These are phyloP conservation scores for Cardiospermum halicacabum DNA, from an alignment of 345 rosid species.

Conservation along the genomic window DNA sequence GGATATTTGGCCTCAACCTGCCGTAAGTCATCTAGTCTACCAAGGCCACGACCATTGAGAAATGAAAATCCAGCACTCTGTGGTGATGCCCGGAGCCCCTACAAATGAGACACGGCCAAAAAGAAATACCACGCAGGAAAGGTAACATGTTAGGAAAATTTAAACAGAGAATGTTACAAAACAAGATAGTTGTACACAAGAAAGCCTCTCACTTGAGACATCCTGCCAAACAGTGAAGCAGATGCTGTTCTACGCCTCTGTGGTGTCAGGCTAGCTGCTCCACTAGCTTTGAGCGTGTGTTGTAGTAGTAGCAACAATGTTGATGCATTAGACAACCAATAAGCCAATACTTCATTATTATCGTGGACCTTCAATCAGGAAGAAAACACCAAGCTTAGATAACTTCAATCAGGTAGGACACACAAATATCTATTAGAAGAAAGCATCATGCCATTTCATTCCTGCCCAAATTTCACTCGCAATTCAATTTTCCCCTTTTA, in stretches of 20 bases:
- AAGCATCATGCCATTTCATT: too few species aligned
- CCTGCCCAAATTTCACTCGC: too few species aligned
- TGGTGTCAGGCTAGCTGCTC: conserved; percentile 97
- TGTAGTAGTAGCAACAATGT: conserved; percentile 81
- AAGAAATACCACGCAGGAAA: conserved; percentile 3
- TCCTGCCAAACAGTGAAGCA: conserved; percentile 91
- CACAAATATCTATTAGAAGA: too few species aligned
- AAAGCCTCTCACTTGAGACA: conserved; percentile 76
- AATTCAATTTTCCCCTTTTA: too few species aligned
- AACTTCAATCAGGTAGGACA: too few species aligned
- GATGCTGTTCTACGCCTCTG: conserved; percentile 91
- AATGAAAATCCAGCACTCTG: conserved; percentile 86
- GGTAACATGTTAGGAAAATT: conserved; percentile 10
- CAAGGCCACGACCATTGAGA: conserved; percentile 63
- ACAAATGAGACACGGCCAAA: conserved; percentile 16
- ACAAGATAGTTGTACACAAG: conserved; percentile 3
- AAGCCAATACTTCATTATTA: conserved; percentile 73
- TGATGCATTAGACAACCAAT: conserved; percentile 96
- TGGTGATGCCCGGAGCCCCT: conserved; percentile 88
- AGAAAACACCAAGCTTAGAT: conserved; percentile 23
- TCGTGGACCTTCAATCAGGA: conserved; percentile 63
- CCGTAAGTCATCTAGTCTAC: conserved; percentile 76
- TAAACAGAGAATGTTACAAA: background rate
- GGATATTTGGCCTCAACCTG: conserved; percentile 99
- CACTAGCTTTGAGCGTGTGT: conserved; percentile 94